A percentile compares a stretch with the other conserved stretches of the same genome.
Conservation (phyloP, 2,329 filamentous ascomycete species). For the Hortaea werneckii region DNA sequence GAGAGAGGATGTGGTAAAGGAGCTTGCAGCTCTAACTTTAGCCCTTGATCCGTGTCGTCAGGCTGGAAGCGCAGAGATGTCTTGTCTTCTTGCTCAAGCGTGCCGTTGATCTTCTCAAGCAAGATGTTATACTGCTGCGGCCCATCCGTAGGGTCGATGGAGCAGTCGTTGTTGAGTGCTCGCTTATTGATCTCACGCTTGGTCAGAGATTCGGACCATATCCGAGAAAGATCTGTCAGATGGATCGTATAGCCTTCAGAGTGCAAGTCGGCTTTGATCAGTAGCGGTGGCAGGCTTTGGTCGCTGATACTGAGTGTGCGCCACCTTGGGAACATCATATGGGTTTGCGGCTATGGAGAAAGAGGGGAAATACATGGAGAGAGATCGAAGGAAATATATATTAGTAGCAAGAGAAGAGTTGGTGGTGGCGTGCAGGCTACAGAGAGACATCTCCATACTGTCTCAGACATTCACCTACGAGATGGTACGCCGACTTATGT, state of each 20-base stretch:
- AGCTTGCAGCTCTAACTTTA: constrained; percentile 48
- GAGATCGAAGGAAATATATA: no score
- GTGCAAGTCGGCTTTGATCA: constrained; percentile 51
- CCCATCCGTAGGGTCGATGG: constrained; percentile 64
- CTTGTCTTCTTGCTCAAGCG: constrained; percentile 30
- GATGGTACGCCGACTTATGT: no score
- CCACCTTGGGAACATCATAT: neutral
- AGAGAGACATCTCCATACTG: no score
- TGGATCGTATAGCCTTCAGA: constrained; percentile 51
- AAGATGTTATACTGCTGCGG: constrained; percentile 57
- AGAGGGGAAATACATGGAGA: no score
- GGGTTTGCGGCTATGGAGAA: no score
- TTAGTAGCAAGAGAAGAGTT: no score
- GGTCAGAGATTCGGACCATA: constrained; percentile 62
- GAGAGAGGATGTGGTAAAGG: constrained; percentile 52
- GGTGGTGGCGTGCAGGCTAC: no score
- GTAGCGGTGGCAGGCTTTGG: constrained; percentile 43
- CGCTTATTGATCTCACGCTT: constrained; percentile 52
- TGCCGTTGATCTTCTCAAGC: constrained; percentile 50
- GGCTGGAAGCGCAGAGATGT: constrained; percentile 9
- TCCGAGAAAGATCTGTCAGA: constrained; percentile 60
- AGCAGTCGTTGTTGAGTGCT: constrained; percentile 53
- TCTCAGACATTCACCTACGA: no score
- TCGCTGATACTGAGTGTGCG: neutral
- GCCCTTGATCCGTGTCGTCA: constrained; percentile 14